Base-by-base conservation (phyloP, 2,329 filamentous ascomycete genomes). In the Colletotrichum musicola region DNA sequence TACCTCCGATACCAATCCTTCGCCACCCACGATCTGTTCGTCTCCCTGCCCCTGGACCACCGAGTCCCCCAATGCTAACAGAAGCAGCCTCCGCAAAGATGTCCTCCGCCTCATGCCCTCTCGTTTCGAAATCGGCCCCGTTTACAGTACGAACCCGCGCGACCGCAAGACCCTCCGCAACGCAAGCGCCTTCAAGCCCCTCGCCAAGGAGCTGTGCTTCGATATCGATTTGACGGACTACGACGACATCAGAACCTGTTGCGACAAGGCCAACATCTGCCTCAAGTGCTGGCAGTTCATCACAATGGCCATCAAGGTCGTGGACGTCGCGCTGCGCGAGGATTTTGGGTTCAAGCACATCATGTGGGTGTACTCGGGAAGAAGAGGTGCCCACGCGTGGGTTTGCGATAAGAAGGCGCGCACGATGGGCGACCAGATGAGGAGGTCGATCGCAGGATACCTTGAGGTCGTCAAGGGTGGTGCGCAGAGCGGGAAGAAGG, bases 201-300 rank as follows among this genome's bases (percentile, higher is more conserved):
- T 98, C 38, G 88, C 93, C 64, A 99, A 99, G 79, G 96, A 99
- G 79, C 84, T 99, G 46, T 97, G 97, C 74, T 98, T 99, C 80
- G 96, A 99, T 91, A 98, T 99, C 75, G 96, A 99, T 88, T 88
- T 99, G 88, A 98, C 96, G 62, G 96, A 98, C 82, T 99, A 99
- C 81, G 96, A 99, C 78, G 94, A 97, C 72, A 93, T 99, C 72
- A 91, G 96, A 73, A 98, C 95, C 30, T 99, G 96, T 82, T 99
- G 96, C 79, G 90, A 91, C 75, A 95, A 95, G 78, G 94, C 95
- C 9, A 97, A 93, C 74, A 98, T 99, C 72, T 99, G 96, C 79
- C 86, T 85, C 72, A 96, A 95, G 78, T 99, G 96, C 82, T 99
- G 96, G 96, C 87, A 92, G 57, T 99, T 98, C 80, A 97, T 97